These are phyloP conservation scores for Mycothermus thermophilus DNA, from an alignment of 495 filamentous ascomycete species.

Conservation along the genomic window DNA sequence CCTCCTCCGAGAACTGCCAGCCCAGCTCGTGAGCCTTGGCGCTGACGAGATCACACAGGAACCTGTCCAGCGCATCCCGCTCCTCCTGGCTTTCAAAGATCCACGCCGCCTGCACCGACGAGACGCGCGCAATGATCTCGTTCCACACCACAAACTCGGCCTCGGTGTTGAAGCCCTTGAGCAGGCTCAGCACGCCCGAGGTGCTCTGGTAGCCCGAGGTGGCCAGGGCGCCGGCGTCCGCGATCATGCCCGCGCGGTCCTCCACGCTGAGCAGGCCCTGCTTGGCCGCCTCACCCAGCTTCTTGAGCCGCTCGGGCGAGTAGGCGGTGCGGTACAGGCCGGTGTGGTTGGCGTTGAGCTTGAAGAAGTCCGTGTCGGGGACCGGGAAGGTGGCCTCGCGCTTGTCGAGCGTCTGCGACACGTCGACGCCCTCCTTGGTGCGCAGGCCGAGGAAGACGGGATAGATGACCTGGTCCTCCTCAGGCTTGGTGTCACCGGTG, in stretches of 20 bases:
- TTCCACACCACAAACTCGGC: constrained; percentile 89
- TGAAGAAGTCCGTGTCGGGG: constrained; percentile 54
- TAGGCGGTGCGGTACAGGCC: constrained; percentile 64
- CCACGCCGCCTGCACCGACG: constrained; percentile 67
- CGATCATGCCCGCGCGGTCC: constrained; percentile 90
- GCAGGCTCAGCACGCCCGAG: constrained; percentile 70
- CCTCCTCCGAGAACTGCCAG: constrained; percentile 71
- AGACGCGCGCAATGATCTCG: constrained; percentile 68
- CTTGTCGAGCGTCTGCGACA: constrained; percentile 48
- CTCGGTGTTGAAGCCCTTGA: constrained; percentile 74
- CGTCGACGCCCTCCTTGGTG: constrained; percentile 50
- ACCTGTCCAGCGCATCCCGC: constrained; percentile 61
- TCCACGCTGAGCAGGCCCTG: constrained; percentile 77
- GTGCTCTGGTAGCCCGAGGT: constrained; percentile 87
- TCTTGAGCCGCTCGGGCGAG: constrained; percentile 49
- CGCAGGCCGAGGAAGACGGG: constrained; percentile 59
- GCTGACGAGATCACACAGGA: constrained; percentile 62
- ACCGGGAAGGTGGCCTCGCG: constrained; percentile 64
- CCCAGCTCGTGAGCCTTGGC: constrained; percentile 71
- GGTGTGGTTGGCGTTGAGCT: constrained; percentile 65
- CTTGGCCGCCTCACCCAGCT: constrained; percentile 73
- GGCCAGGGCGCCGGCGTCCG: constrained; percentile 83
- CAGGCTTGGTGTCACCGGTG: constrained; percentile 65
- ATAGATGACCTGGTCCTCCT: constrained; percentile 67
- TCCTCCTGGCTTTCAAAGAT: constrained; percentile 68